phyloP scores from a whole-genome alignment of 2,329 filamentous ascomycete genomes.

The Cladophialophora chaetospira region DNA sequence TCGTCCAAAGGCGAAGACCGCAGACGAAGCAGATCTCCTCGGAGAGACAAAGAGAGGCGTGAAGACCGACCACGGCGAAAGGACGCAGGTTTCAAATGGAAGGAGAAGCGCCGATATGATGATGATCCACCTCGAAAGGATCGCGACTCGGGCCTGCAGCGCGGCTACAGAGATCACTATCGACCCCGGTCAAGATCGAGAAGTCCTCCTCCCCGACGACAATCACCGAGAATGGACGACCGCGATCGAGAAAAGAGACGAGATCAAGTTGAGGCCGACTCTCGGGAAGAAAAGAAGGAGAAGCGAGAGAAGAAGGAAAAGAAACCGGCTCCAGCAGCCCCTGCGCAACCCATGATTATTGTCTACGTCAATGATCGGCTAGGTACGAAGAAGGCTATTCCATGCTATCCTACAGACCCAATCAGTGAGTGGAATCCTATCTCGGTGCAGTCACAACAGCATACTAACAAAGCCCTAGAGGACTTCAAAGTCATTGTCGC shows the following conservation, averaged over 20 bases:
- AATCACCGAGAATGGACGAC: slow-evolving; percentile 23
- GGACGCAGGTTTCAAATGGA: slow-evolving; percentile 53
- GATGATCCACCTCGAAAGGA: slow-evolving; percentile 41
- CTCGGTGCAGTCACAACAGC: background rate
- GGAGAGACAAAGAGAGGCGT: slow-evolving; percentile 37
- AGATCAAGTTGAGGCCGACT: slow-evolving; percentile 28
- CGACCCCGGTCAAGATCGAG: slow-evolving; percentile 43
- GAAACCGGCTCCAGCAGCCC: slow-evolving; percentile 38
- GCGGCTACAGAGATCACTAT: slow-evolving; percentile 52
- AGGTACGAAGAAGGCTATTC: slow-evolving; percentile 92
- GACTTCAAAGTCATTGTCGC: slow-evolving; percentile 92
- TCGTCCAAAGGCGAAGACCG: slow-evolving; percentile 35
- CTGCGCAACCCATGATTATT: slow-evolving; percentile 81
- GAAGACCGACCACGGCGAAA: slow-evolving; percentile 43
- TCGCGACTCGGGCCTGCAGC: slow-evolving; percentile 53
- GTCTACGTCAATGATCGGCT: slow-evolving; percentile 94
- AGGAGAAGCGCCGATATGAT: slow-evolving; percentile 51
- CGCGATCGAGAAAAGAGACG: slow-evolving; percentile 33
- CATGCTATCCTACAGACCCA: slow-evolving; percentile 80
- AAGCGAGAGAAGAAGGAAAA: slow-evolving; percentile 34
- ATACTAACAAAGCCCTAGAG: slow-evolving; percentile 42
- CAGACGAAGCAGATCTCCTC: slow-evolving; percentile 49
- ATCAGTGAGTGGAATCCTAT: slow-evolving; percentile 54
- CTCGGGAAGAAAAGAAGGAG: slow-evolving; percentile 32
- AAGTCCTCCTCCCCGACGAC: slow-evolving; percentile 34